Base-by-base conservation (phyloP, 495 filamentous ascomycete species). In the Hyaloscypha finlandica region DNA sequence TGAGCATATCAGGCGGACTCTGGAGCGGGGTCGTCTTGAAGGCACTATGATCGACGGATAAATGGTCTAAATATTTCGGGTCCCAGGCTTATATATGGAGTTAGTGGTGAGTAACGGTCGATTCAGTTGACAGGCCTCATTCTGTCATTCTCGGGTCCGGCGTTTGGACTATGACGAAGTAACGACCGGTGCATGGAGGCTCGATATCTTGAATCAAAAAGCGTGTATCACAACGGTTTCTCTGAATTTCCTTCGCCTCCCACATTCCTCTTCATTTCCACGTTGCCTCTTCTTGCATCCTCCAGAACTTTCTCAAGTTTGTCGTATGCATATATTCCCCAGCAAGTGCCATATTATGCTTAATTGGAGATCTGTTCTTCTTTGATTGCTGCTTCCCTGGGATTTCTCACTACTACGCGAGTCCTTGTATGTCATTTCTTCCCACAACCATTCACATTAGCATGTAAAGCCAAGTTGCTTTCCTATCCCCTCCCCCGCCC, bases 1-100 rank as follows among this genome's bases (percentile, higher is more conserved):
- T 60, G 85, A 90, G 62, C 75, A 81, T 60, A 75, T 87, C 35
- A 73, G 77, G 65, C 80, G 79, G 69, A 82, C 81, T 35, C 67
- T 89, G 57, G 80, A 80, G 39, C 65, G 65, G 19, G 65, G 65
- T 2, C 9, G 65, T 33, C 11, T 68, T 19, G 65, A 68, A 31
- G 65, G 65, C 8, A 54, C 65, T 14, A 63, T 68, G 65, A 68
- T 68, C 48, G 65, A 68, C 14, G 54, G 59, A 30, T 68, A 19
- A 62, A 42, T 16, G 9, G 42, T 48, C 42, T 48, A 19, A 14
- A 16, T 48, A 4, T 48, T 48, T 48, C 16, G 42, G 42, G 9
- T 48, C 42, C 11, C 42, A 48, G 16, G 42, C 42, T 48, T 19
- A 1, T 19, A 12, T 37, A 12, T 3, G 11, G 42, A 19, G 9